These are phyloP conservation scores for Juglanconis juglandina DNA, from an alignment of 2,329 filamentous ascomycete species.

Conservation along the genomic window DNA sequence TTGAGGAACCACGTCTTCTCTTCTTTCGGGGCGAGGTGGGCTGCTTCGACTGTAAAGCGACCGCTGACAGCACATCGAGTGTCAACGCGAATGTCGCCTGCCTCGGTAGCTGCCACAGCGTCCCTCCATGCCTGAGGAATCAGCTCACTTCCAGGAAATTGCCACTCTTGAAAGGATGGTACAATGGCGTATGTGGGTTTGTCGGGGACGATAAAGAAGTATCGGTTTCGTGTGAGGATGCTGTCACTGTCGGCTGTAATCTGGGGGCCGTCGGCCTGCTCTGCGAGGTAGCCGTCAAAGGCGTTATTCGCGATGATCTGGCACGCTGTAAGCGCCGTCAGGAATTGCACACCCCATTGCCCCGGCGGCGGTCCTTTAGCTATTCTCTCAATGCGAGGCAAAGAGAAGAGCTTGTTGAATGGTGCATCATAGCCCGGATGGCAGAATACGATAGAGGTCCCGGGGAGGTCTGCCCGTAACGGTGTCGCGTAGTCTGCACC, in stretches of 20 bases:
- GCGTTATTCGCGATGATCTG: not conserved
- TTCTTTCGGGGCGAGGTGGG: not conserved
- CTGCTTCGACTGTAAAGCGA: not conserved
- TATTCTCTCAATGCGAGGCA: not conserved
- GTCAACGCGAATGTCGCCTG: not conserved
- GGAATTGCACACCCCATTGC: not conserved
- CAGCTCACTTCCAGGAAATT: not conserved
- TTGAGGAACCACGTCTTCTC: not conserved
- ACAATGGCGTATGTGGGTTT: conserved; percentile 1
- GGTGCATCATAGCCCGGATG: conserved; percentile 1
- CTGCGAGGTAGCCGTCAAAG: not conserved
- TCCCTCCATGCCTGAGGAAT: not conserved
- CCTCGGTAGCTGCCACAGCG: not conserved
- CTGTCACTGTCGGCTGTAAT: not conserved
- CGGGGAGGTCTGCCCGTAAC: not conserved
- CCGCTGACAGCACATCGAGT: not conserved
- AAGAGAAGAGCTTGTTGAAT: not conserved
- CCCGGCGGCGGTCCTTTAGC: not conserved
- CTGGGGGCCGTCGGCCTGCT: not conserved
- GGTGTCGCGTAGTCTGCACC: not conserved
- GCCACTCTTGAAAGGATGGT: conserved; percentile 1
- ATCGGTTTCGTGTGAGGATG: not conserved
- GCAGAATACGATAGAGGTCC: not conserved
- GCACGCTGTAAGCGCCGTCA: not conserved
- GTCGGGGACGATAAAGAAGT: not conserved